Evolutionary conservation across 148 eudicot genomes (phyloP).

Genomic region (Arbutus unedo): DNA sequence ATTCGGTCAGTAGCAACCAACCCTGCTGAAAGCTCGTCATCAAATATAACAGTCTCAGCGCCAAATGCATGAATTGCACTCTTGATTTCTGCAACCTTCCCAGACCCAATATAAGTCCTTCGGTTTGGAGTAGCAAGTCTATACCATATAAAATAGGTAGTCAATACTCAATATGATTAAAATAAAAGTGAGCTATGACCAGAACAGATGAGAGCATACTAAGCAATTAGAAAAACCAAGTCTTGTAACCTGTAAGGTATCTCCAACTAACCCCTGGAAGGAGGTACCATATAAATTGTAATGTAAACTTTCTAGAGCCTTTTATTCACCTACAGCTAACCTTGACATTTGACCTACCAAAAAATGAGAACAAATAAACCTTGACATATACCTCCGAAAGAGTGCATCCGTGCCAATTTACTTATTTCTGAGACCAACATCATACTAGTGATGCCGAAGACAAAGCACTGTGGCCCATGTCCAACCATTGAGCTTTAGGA

Average conservation of each 20-base stretch:
- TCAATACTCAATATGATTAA: neutral
- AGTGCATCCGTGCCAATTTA: neutral
- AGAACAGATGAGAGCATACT: slow-evolving; percentile 1
- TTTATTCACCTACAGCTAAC: slow-evolving; percentile 7
- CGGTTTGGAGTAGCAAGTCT: slow-evolving; percentile 76
- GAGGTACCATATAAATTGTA: neutral
- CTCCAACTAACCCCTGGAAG: neutral
- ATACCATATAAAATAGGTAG: slow-evolving; percentile 22
- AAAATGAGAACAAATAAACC: neutral
- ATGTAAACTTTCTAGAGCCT: neutral
- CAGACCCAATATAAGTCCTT: slow-evolving; percentile 89
- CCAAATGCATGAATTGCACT: slow-evolving; percentile 77
- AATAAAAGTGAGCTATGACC: neutral
- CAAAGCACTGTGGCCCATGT: neutral
- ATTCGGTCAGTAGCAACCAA: slow-evolving; percentile 27
- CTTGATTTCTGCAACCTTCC: slow-evolving; percentile 91
- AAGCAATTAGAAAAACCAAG: slow-evolving; percentile 2
- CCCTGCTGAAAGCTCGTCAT: slow-evolving; percentile 98
- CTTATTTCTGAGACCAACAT: neutral
- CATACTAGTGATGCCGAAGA: neutral
- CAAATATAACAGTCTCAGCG: slow-evolving; percentile 93
- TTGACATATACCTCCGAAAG: neutral
- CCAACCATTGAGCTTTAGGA: neutral
- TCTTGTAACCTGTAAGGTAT: neutral
- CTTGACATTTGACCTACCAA: neutral